These are phyloP conservation scores for Aureobasidium leucospermi DNA, from an alignment of 2,329 filamentous ascomycete genomes.

Conservation along the genomic window DNA sequence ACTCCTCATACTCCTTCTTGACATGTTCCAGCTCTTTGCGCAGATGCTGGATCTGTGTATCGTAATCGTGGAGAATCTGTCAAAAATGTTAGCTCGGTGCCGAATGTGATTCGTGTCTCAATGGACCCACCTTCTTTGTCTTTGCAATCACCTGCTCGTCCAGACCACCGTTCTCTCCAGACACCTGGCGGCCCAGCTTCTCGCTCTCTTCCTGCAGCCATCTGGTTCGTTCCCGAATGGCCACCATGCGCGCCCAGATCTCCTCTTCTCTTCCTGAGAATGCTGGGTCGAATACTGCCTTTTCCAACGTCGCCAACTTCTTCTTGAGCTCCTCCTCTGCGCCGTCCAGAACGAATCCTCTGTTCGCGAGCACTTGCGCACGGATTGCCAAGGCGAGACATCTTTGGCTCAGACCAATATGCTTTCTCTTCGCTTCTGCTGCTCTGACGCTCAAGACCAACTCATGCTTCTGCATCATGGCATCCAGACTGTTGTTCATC, in stretches of 20 bases:
- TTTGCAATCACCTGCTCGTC: slow-evolving; percentile 64
- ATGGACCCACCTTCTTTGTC: slow-evolving; percentile 60
- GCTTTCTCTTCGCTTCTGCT: slow-evolving; percentile 63
- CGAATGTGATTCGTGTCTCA: background rate
- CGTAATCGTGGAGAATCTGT: slow-evolving; percentile 72
- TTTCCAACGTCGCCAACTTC: slow-evolving; percentile 62
- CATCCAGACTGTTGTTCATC: slow-evolving; percentile 66
- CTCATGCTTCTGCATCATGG: slow-evolving; percentile 69
- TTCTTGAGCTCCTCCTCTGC: slow-evolving; percentile 72
- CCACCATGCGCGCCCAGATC: slow-evolving; percentile 75
- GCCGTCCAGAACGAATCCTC: slow-evolving; percentile 71
- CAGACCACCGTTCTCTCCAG: slow-evolving; percentile 45
- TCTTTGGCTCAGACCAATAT: slow-evolving; percentile 64
- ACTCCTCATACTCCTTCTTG: slow-evolving; percentile 52
- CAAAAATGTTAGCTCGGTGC: slow-evolving; percentile 17
- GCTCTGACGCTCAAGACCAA: slow-evolving; percentile 67
- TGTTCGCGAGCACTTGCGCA: slow-evolving; percentile 72
- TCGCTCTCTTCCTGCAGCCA: slow-evolving; percentile 67
- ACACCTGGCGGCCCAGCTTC: slow-evolving; percentile 48
- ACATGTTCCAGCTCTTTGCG: slow-evolving; percentile 57
- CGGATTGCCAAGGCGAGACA: slow-evolving; percentile 69
- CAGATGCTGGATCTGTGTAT: slow-evolving; percentile 68
- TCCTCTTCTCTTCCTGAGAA: slow-evolving; percentile 72
- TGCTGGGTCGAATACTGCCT: slow-evolving; percentile 64
- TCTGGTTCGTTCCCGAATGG: slow-evolving; percentile 64